Evolutionary conservation across 1,284 basidiomycete genomes (phyloP), one percentile per base, ranked within the genome.

Genomic region (Erythrobasidium hasegawianum): DNA sequence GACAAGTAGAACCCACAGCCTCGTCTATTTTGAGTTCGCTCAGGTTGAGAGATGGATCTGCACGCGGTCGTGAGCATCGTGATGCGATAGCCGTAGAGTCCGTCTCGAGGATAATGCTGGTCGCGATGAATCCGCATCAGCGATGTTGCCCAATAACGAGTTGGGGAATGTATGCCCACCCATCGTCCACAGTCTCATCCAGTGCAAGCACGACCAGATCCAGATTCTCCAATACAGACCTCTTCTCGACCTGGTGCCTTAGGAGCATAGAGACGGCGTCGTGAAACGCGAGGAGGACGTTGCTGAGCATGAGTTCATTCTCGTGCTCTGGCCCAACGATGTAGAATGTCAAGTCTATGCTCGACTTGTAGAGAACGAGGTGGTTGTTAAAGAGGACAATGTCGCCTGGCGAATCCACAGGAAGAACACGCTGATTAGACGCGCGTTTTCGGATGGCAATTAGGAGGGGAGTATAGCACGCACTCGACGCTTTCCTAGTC

Each of bases 21-120:
- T 99, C 96, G 82, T 97, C 98, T 83, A 98, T 96, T 70, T 96
- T 89, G 71, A 98, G 96, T 75, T 97, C 94, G 45, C 89, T 89
- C n/a, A 78, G 69, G 58, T 76, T 72, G 33, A 75, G 71, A 14
- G 68, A 71, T 61, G 90, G 88, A 78, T 98, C 96, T 18, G 94
- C 87, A 73, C 86, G 87, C 55, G 96, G 90, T 71, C 94, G 81
- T 71, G 90, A 95, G 55, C 98, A 96, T 67, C 96, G 82, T 39
- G 92, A 93, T 0, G 94, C 92, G 75, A 99, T 96, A 10, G 94
- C 90, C 0, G 90, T 86, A 3, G 92, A 83, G 78, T 99, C 96
- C 0, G 94, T 98, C 79, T 98, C 95, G 54, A 98, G 87, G 72
- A 98, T 95, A 77, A 98, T 89, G 49, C 95, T 97, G 75, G 39